Conservation (phyloP, 495 filamentous ascomycete genomes). For the Penicillium parvum region DNA sequence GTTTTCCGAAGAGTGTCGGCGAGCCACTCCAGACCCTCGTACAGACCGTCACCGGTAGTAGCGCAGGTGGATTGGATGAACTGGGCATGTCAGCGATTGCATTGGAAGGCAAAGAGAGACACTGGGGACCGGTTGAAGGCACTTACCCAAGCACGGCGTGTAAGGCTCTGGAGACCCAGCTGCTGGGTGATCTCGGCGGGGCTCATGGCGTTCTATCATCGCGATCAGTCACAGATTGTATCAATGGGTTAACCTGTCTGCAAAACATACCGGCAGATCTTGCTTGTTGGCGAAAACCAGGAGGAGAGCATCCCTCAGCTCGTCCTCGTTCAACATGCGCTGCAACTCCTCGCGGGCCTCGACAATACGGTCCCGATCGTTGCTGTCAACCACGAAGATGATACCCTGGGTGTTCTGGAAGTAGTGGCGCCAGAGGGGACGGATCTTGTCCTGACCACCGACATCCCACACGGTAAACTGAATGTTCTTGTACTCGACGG, state of each 20-base stretch:
- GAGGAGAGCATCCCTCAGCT: conserved; percentile 94
- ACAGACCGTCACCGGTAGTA: conserved; percentile 98
- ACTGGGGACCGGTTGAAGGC: neutral
- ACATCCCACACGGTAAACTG: conserved; percentile 99
- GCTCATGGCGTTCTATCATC: conserved; percentile 99
- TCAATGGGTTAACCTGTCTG: conserved; percentile 7
- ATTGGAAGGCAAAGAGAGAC: neutral
- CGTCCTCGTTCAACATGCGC: conserved; percentile 99
- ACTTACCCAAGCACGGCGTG: conserved; percentile 97
- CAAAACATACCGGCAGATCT: conserved; percentile 78
- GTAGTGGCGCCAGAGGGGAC: conserved; percentile 99
- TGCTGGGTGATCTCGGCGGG: conserved; percentile 99
- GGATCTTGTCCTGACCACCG: conserved; percentile 99
- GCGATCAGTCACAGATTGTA: conserved; percentile 11
- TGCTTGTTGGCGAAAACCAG: conserved; percentile 99
- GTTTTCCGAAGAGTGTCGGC: conserved; percentile 91
- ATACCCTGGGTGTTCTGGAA: conserved; percentile 99
- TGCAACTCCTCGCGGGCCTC: conserved; percentile 99
- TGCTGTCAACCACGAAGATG: conserved; percentile 99
- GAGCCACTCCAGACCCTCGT: conserved; percentile 99
- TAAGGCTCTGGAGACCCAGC: conserved; percentile 97
- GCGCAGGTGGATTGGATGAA: conserved; percentile 99
- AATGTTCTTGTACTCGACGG: conserved; percentile 99
- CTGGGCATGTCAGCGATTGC: conserved; percentile 44
- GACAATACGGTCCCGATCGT: conserved; percentile 98